Base-by-base conservation (phyloP, 441 rosid species). In the Arabidopsis hybrid region DNA sequence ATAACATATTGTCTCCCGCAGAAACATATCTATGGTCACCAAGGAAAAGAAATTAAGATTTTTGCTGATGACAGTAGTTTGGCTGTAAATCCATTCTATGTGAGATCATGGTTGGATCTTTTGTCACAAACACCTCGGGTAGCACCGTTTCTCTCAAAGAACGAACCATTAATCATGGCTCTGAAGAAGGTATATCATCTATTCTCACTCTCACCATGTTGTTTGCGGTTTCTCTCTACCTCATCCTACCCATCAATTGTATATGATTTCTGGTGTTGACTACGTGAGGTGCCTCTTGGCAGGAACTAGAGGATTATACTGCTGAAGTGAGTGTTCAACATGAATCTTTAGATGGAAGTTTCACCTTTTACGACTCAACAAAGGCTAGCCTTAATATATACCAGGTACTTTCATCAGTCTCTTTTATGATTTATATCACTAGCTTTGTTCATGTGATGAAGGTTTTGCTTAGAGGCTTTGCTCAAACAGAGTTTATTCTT, bases 91-190 rank as follows among this genome's bases (percentile, higher is more conserved):
- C 94, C 94, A 18, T 84, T 84, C 71, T 95, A 90, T 67, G 73
- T 95, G 51, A 70, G 74, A 68, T 87, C 93, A 65, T 95, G 97
- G 99, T 81, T 90, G 84, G 91, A 88, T 78, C 82, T 90, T 67
- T 79, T 92, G 82, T 92, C 97, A 76, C 87, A 57, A 79, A 91
- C 97, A 47, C 97, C 98, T 81, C 91, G 98, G 63, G 95, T 92
- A 76, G 98, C 96, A 18, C 99, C 99, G 11, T 90, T 95, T 80
- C 85, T 95, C 53, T 79, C 92, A 60, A 95, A 95, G 90, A 87
- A 91, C 57, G 95, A 95, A 66, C 96, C 98, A 13, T 80, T 95
- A 62, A 77, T 95, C 71, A 75, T 81, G 85, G 95, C 91, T 72
- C 69, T 95, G 70, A 87, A 83, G 82, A 92, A 91, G 97, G 99